A percentile compares a stretch with the other conserved stretches of the same genome.
phyloP scores from a whole-genome alignment of 164 flowering plant genomes.

The Stephania yunnanensis region DNA sequence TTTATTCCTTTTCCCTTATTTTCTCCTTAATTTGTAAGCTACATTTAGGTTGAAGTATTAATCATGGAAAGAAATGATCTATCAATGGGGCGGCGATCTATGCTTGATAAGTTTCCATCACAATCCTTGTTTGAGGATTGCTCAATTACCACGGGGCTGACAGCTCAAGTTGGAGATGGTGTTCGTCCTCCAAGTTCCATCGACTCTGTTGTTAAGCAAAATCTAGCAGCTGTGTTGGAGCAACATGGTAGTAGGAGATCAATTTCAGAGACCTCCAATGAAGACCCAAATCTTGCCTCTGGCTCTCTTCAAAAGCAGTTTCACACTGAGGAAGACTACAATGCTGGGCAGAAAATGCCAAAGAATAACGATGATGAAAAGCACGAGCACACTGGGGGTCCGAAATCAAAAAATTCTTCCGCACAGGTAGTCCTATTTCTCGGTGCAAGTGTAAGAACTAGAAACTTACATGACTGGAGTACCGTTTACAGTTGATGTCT shows the following conservation, averaged over 20 bases:
- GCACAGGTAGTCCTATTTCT: conserved; percentile 36
- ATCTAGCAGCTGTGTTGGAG: conserved; percentile 66
- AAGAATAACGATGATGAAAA: conserved; percentile 49
- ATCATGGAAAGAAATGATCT: conserved; percentile 57
- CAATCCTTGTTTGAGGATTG: conserved; percentile 36
- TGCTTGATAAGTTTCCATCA: conserved; percentile 40
- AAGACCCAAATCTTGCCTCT: conserved; percentile 40
- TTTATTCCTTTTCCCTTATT: background rate
- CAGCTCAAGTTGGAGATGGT: conserved; percentile 27
- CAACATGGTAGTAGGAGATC: conserved; percentile 88
- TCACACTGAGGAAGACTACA: conserved; percentile 50
- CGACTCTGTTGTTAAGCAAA: conserved; percentile 51
- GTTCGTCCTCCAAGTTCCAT: conserved; percentile 31
- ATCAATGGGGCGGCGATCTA: conserved; percentile 35
- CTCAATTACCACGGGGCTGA: conserved; percentile 30
- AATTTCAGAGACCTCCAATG: conserved; percentile 52
- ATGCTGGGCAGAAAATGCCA: conserved; percentile 20
- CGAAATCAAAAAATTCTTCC: conserved; percentile 17
- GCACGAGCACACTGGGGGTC: conserved; percentile 14
- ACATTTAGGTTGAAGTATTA: conserved; percentile 74
- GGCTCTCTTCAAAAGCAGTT: conserved; percentile 74
- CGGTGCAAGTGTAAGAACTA: background rate
- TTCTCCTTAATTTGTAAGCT: background rate
- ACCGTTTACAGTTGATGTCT: background rate
- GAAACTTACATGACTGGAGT: background rate